Conservation (phyloP, 2,329 filamentous ascomycete species). For the Arthrobotrys sphaeroides region DNA sequence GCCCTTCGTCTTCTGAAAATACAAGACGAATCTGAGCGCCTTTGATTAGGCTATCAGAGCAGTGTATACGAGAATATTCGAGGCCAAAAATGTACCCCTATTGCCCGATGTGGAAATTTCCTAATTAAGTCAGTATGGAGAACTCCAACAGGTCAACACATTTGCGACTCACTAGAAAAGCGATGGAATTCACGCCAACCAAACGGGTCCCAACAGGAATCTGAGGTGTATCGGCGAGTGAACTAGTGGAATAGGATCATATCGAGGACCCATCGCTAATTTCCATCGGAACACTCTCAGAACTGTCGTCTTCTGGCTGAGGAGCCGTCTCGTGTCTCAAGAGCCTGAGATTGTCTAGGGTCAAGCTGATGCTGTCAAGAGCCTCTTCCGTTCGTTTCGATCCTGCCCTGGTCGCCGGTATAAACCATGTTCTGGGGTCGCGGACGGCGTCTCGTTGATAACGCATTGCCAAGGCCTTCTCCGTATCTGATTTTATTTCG, state of each 20-base stretch:
- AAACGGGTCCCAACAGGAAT: no score
- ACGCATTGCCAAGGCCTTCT: neutral
- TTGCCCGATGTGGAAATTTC: constrained; percentile 10
- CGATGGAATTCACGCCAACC: no score
- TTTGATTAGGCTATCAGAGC: no score
- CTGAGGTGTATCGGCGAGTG: no score
- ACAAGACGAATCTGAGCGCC: no score
- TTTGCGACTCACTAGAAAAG: neutral
- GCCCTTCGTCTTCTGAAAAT: no score
- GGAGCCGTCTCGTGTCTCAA: neutral
- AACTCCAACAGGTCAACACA: constrained; percentile 9
- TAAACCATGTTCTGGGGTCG: neutral
- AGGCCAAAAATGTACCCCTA: neutral
- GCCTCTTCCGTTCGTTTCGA: neutral
- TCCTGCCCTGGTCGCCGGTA: neutral
- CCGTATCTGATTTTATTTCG: neutral
- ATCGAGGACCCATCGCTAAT: neutral
- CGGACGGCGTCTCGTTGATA: no score
- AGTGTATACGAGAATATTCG: neutral
- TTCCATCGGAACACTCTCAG: neutral
- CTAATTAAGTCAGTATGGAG: neutral
- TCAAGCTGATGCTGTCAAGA: neutral
- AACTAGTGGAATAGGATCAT: no score
- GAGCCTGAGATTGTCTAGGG: neutral
- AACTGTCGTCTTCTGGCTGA: neutral